Percentiles rank a stretch among this genome's conserved stretches.
These are phyloP conservation scores for Solanum pinnatisectum DNA, from an alignment of 257 asterid genomes.

Conservation along the genomic window DNA sequence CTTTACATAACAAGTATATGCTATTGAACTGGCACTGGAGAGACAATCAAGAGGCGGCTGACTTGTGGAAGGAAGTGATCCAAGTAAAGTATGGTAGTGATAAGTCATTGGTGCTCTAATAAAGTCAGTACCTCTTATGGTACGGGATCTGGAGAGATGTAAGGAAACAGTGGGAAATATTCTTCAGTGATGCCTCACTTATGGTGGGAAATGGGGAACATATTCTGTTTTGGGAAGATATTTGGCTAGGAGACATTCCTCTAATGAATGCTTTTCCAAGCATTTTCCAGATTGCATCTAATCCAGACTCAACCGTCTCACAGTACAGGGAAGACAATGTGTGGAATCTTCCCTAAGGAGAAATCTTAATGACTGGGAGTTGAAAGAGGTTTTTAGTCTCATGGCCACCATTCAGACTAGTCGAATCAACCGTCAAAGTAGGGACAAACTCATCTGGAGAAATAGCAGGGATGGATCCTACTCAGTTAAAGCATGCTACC, in stretches of 20 bases:
- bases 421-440: not conserved
- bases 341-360: not conserved
- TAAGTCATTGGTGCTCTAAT: not conserved
- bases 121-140: not conserved
- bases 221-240: not conserved
- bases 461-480: not conserved
- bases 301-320: not conserved
- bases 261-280: not conserved
- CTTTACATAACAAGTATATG: not conserved
- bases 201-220: not conserved
- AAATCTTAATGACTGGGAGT: not conserved
- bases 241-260: not conserved
- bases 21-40: not conserved
- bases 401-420: not conserved
- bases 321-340: not conserved
- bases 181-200: not conserved
- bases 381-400: not conserved
- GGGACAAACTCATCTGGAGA: not conserved
- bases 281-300: not conserved
- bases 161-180: not conserved
- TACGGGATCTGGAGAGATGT: not conserved
- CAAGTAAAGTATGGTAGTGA: not conserved
- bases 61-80: not conserved
- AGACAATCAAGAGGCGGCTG: not conserved
- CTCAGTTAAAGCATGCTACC: not conserved